Evolutionary conservation across 257 asterid species (phyloP).

Genomic region (Solanum piurae): DNA sequence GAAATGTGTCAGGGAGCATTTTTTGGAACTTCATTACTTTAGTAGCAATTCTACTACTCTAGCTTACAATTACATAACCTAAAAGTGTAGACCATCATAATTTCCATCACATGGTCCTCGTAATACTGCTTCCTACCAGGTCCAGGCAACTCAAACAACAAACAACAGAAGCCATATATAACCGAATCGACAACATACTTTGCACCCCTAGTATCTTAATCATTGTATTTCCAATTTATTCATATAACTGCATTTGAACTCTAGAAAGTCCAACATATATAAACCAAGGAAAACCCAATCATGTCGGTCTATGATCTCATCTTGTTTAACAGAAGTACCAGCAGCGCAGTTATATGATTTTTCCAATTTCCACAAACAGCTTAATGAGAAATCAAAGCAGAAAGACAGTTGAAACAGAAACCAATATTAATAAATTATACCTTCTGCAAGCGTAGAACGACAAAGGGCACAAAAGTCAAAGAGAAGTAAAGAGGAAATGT

Average conservation of each 20-base stretch:
- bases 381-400: neutral
- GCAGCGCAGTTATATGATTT: neutral
- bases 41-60: neutral
- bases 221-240: neutral
- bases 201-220: neutral
- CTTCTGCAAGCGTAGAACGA: constrained; percentile 91
- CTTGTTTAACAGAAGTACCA: neutral
- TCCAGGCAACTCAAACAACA: neutral
- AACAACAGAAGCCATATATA: neutral
- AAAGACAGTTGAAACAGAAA: neutral
- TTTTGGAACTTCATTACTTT: neutral
- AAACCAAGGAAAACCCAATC: neutral
- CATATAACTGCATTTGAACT: neutral
- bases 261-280: neutral
- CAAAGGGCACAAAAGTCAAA: constrained; percentile 92
- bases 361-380: neutral
- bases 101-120: neutral
- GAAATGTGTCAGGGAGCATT: neutral
- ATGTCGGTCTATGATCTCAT: neutral
- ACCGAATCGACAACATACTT: neutral
- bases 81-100: neutral
- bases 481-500: constrained; percentile 98
- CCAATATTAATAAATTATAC: constrained; percentile 25
- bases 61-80: neutral
- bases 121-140: neutral